phyloP scores from a whole-genome alignment of 805 yeast genomes.

The Wickerhamiella siamensis region DNA sequence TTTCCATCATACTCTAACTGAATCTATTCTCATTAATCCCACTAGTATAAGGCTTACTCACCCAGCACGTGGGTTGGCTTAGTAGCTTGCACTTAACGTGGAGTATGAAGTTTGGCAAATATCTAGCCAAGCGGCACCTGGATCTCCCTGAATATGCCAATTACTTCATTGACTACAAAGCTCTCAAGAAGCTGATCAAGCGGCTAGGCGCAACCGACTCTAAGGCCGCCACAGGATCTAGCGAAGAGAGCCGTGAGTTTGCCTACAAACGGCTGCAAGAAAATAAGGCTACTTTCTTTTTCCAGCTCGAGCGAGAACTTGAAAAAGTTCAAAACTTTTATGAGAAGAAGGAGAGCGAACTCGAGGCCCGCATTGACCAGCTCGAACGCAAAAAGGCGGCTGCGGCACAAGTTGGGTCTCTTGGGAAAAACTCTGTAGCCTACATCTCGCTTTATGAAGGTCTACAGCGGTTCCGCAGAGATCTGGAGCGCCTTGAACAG shows the following conservation, averaged over 20 bases:
- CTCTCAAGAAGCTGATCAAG: conserved; percentile 80
- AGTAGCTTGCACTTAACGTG: no score
- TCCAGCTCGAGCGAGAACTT: conserved; percentile 81
- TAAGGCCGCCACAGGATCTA: conserved; percentile 22
- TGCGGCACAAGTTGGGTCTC: conserved; percentile 30
- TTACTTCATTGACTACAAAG: conserved; percentile 88
- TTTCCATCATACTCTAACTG: no score
- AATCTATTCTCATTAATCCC: no score
- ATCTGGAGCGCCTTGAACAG: conserved; percentile 76
- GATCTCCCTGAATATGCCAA: conserved; percentile 93
- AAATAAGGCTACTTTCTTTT: conserved; percentile 77
- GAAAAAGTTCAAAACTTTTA: conserved; percentile 93
- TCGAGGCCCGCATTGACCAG: conserved; percentile 64
- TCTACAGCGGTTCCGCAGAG: conserved; percentile 77
- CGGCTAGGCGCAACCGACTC: conserved; percentile 31
- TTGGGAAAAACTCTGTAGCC: conserved; percentile 53
- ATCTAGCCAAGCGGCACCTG: conserved; percentile 82
- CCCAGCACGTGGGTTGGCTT: no score
- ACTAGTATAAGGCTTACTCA: no score
- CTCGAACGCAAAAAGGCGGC: conserved; percentile 56
- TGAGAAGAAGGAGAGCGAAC: conserved; percentile 77
- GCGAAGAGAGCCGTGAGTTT: conserved; percentile 21
- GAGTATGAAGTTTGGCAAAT: conserved; percentile 94
- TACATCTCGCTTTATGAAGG: conserved; percentile 77
- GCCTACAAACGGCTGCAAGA: conserved; percentile 53